These are phyloP conservation scores for Hemerocallis citrina DNA, from an alignment of 106 monocot genomes.

Conservation along the genomic window DNA sequence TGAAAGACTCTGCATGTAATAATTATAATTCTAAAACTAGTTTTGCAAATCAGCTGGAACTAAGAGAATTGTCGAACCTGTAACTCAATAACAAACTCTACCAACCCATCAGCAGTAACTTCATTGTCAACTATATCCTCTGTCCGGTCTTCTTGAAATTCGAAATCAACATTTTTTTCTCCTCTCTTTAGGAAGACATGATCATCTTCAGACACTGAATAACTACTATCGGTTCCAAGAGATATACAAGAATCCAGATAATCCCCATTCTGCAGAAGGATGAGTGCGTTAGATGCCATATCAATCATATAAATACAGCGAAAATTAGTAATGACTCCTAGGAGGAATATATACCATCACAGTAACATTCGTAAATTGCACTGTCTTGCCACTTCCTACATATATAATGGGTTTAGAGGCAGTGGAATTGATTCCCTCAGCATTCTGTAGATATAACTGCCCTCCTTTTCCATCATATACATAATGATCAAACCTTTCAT, in stretches of 20 bases:
- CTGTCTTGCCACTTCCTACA: constrained; percentile 67
- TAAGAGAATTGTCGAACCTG: constrained; percentile 35
- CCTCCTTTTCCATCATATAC: constrained; percentile 98
- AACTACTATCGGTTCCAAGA: constrained; percentile 78
- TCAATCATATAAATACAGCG: neutral
- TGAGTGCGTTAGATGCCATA: neutral
- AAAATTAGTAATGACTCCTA: neutral
- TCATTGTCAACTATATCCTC: constrained; percentile 1
- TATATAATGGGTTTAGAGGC: constrained; percentile 53
- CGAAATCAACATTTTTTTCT: constrained; percentile 6
- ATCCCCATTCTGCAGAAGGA: constrained; percentile 65
- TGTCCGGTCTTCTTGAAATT: constrained; percentile 18
- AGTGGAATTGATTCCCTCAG: constrained; percentile 34
- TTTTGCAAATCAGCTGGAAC: neutral
- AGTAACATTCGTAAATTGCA: constrained; percentile 86
- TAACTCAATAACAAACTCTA: constrained; percentile 60
- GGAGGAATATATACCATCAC: constrained; percentile 49
- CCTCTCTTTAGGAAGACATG: constrained; percentile 48
- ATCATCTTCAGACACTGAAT: constrained; percentile 75
- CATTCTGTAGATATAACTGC: constrained; percentile 51
- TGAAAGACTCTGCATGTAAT: neutral
- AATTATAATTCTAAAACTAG: neutral
- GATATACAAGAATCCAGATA: constrained; percentile 87
- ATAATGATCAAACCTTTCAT: constrained; percentile 75
- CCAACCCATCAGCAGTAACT: constrained; percentile 18